Evolutionary conservation across 768 basidiomycete species (phyloP).

Genomic region (Tricholomella constricta): DNA sequence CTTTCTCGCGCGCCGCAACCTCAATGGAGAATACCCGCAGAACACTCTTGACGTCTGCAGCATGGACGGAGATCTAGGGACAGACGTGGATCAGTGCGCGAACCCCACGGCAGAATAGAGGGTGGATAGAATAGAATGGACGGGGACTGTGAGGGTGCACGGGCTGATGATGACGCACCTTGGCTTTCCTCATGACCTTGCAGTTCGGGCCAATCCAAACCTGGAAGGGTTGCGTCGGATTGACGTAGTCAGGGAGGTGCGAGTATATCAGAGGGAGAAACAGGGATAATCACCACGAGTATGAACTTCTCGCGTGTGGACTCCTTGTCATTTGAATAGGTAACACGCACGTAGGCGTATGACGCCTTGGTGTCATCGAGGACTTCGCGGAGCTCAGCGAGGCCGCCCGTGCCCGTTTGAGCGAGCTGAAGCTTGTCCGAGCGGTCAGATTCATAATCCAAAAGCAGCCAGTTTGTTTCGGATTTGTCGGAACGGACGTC

Average conservation of each 20-base stretch:
- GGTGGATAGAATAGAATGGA: too few relatives aligned
- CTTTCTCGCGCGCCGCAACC: constrained; percentile 79
- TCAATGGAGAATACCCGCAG: constrained; percentile 84
- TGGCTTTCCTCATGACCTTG: constrained; percentile 92
- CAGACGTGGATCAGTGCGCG: constrained; percentile 28
- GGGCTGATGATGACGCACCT: constrained; percentile 52
- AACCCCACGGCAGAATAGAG: constrained; percentile 9
- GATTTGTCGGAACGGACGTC: constrained; percentile 85
- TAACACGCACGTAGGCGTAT: constrained; percentile 82
- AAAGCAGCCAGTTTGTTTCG: constrained; percentile 86
- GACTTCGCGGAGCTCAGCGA: constrained; percentile 71
- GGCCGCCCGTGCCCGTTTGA: constrained; percentile 76
- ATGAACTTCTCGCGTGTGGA: constrained; percentile 88
- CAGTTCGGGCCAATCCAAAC: constrained; percentile 81
- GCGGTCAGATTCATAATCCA: constrained; percentile 86
- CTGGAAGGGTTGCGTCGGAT: constrained; percentile 25
- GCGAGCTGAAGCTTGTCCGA: constrained; percentile 83
- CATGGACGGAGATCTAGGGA: constrained; percentile 84
- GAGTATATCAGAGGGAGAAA: constrained; percentile 23
- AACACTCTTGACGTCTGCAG: constrained; percentile 83
- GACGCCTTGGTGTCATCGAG: constrained; percentile 77
- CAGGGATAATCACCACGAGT: constrained; percentile 52
- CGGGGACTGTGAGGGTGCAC: too few relatives aligned
- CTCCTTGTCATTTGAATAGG: constrained; percentile 86
- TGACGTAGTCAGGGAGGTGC: constrained; percentile 13